Evolutionary conservation across 2,329 filamentous ascomycete genomes (phyloP), one percentile per base, ranked within the genome.

Genomic region (Botrytis medusae): DNA sequence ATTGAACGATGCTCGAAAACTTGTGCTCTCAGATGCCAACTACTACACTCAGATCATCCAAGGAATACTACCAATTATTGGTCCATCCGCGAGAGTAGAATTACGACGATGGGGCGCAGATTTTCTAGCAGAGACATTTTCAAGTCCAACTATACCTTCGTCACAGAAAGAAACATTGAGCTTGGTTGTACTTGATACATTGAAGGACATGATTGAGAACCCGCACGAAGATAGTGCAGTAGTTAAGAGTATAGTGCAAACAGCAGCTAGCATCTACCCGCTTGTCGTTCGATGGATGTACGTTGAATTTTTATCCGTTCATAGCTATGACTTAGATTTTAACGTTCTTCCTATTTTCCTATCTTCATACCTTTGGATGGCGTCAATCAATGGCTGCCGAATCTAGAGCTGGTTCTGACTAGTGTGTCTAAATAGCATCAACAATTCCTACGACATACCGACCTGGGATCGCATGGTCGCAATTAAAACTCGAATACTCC

Each of bases 101-200:
- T 85, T 98, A 79, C 92, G 94, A 83, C 87, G 95, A 91, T 99
- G 96, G 96, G 96, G 95, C 40, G 92, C 95, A 76, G 95, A 98
- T 75, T 99, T 99, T 81, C 86, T 99, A 61, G 94, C 95, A 73
- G 96, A 99, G 85, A 94, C 95, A 3, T 98, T 99, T 84, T 92
- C 96, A 73, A 97, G 93, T 74, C 96, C 97, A n/a, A 90, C 92
- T 34, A 87, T 98, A 79, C 85, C 91, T 32, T 86, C 89, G 74
- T 87, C 91, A 70, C 90, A 93, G 82, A 99, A 98, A 86, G 93
- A 91, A 85, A 90, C 90, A 75, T 86, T 96, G 84, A 90, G 91
- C 77, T 86, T 93, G 74, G 88, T 89, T 74, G 93, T 97, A 74
- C 84, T 99, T 79, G 91, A 94, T 77, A 93, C 92, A 40, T 83